Base-by-base conservation (phyloP, 768 basidiomycete genomes). In the Pleurotus tuber-regium region DNA sequence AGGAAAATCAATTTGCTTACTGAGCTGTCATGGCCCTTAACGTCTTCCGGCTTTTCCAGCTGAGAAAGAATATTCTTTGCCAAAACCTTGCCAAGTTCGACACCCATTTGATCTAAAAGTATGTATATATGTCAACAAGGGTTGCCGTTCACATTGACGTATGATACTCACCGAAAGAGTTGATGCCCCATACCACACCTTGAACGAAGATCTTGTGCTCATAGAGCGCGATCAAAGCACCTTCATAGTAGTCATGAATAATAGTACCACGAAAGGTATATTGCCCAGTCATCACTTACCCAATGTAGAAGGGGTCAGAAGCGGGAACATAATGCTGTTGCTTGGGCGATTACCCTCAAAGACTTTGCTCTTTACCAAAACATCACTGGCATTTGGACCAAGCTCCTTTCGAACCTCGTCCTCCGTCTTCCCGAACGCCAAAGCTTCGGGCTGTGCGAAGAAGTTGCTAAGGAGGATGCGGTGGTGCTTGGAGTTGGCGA, bases 121-220 rank as follows among this genome's bases (percentile, higher is more conserved):
- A 19, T 21, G 8, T 16, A 28, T 25, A n/a, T 25, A 19, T n/a
- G 18, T 16, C 21, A 23, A 47, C 6, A 16, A 12, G 4, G 4
- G 33, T 23, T n/a, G n/a, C n/a, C 21, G 21, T 19, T 2, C 10
- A 2, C 1, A 48, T 28, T 26, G 25, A 21, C 18, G 7, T 36
- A 6, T 39, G n/a, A 4, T n/a, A 67, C 80, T 28, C 48, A 92
- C 92, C 95, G 66, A 92, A 98, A 2, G 92, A 94, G 77, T 99
- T 98, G 77, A 99, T 96, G 21, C 95, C 95, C 95, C 94, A 98
- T 53, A 98, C 78, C 39, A 90, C 87, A 65, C 97, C 97, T 67
- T 98, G 97, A 0, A 90, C 89, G 70, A 98, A 98, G 65, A 99
- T 97, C 78, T 99, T 99, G 79, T 99, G 97, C 71, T 98, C 94